Percentiles rank a stretch among this genome's conserved stretches.
These are phyloP conservation scores for Ophiorrhiza pumila DNA, from an alignment of 257 asterid species.

Conservation along the genomic window DNA sequence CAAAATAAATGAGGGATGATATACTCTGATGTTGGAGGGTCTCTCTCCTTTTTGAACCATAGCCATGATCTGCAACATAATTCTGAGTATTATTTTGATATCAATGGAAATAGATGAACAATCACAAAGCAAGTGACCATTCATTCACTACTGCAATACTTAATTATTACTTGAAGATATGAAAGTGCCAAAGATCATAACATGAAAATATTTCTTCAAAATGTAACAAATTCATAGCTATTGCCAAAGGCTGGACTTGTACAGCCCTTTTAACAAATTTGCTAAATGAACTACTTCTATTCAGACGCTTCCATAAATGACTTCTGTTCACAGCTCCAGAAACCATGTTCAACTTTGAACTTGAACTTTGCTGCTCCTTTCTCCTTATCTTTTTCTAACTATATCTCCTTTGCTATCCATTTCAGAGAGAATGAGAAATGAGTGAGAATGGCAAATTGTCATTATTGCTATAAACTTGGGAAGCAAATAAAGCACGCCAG, in stretches of 20 bases:
- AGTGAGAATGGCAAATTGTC: too few species aligned
- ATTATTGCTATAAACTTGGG: too few species aligned
- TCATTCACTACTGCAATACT: neutral
- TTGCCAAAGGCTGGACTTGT: neutral
- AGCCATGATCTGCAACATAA: conserved; percentile 67
- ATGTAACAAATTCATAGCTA: neutral
- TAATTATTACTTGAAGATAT: neutral
- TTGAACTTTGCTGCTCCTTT: neutral
- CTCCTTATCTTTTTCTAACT: neutral
- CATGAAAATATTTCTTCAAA: neutral
- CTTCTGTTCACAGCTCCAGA: neutral
- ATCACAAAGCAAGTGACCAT: neutral
- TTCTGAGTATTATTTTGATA: neutral
- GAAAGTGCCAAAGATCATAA: neutral
- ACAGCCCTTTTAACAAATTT: neutral
- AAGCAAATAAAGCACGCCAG: neutral
- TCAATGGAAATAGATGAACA: neutral
- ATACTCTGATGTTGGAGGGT: conserved; percentile 83
- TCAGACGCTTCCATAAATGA: neutral
- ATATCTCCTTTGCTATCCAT: too few species aligned
- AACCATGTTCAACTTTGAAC: neutral
- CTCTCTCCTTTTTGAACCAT: conserved; percentile 96
- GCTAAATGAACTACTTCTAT: neutral
- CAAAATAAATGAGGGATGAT: conserved; percentile 20
- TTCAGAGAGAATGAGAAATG: neutral